Evolutionary conservation across 2,329 filamentous ascomycete species (phyloP).

Genomic region (Conoideocrella luteorostrata): DNA sequence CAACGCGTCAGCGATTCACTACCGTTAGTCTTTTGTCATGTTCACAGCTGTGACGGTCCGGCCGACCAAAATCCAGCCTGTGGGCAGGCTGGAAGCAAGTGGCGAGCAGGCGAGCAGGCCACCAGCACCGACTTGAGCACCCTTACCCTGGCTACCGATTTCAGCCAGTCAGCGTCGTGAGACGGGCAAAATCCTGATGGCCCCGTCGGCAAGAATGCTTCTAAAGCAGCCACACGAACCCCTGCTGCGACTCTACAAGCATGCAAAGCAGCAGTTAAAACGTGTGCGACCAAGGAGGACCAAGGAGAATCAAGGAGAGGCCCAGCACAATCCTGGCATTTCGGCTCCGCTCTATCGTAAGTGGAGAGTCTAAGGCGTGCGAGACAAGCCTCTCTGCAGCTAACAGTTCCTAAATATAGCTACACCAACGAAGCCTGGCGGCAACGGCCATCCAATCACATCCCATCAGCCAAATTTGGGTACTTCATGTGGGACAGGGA

Average conservation of each 20-base stretch:
- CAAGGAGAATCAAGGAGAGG: neutral
- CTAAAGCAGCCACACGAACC: constrained; percentile 10
- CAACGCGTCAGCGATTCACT: too few species aligned
- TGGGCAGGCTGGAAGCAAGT: too few species aligned
- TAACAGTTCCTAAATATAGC: constrained; percentile 27
- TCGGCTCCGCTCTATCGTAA: constrained; percentile 6
- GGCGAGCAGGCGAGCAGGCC: too few species aligned
- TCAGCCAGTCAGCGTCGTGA: constrained; percentile 2
- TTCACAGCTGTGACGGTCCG: too few species aligned
- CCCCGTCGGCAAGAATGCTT: constrained; percentile 5
- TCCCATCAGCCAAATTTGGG: constrained; percentile 18
- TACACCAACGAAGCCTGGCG: constrained; percentile 22
- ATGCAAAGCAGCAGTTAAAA: neutral
- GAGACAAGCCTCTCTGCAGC: constrained; percentile 6
- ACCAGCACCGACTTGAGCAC: neutral
- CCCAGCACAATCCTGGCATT: neutral
- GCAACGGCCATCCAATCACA: constrained; percentile 25
- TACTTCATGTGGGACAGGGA: neutral
- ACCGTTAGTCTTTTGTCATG: too few species aligned
- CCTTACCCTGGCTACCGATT: neutral
- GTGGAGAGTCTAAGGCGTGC: constrained; percentile 3
- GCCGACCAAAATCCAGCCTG: too few species aligned
- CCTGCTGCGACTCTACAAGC: constrained; percentile 7
- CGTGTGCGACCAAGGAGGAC: too few species aligned
- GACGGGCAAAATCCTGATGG: neutral